Evolutionary conservation across 1,139 yeast genomes (phyloP).

Genomic region (Pichia sp.): DNA sequence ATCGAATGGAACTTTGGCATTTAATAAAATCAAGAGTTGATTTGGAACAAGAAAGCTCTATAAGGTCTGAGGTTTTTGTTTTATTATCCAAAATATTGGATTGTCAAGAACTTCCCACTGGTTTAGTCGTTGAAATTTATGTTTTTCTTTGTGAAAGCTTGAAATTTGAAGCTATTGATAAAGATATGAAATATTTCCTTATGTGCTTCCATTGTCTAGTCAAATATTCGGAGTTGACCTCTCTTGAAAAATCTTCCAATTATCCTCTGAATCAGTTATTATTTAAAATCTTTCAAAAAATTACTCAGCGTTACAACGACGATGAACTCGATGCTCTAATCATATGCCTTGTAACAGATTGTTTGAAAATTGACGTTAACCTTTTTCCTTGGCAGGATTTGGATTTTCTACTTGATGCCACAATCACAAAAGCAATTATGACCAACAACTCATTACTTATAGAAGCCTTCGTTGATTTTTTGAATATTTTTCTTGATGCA

Average conservation of each 20-base stretch:
- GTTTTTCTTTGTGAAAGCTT: conserved; percentile 49
- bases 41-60: conserved; percentile 30
- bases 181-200: conserved; percentile 46
- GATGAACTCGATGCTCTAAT: conserved; percentile 7
- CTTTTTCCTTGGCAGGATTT: conserved; percentile 4
- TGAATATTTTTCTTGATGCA: conserved; percentile 3
- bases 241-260: conserved; percentile 41
- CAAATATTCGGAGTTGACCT: conserved; percentile 42
- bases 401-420: conserved; percentile 1
- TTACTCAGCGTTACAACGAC: background rate
- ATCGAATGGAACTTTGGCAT: conserved; percentile 74
- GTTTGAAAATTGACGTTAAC: conserved; percentile 1
- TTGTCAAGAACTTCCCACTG: conserved; percentile 35
- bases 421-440: background rate
- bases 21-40: conserved; percentile 50
- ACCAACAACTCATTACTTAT: conserved; percentile 5
- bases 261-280: conserved; percentile 37
- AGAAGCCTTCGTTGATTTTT: conserved; percentile 26
- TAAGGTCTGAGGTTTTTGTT: conserved; percentile 46
- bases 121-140: conserved; percentile 36
- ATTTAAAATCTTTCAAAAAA: conserved; percentile 15
- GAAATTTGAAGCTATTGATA: conserved; percentile 35
- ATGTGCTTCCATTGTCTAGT: conserved; percentile 47
- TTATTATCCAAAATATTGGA: conserved; percentile 50
- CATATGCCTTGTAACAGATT: conserved; percentile 4